Evolutionary conservation across 2,329 filamentous ascomycete genomes (phyloP).

Genomic region (Tolypocladium album): DNA sequence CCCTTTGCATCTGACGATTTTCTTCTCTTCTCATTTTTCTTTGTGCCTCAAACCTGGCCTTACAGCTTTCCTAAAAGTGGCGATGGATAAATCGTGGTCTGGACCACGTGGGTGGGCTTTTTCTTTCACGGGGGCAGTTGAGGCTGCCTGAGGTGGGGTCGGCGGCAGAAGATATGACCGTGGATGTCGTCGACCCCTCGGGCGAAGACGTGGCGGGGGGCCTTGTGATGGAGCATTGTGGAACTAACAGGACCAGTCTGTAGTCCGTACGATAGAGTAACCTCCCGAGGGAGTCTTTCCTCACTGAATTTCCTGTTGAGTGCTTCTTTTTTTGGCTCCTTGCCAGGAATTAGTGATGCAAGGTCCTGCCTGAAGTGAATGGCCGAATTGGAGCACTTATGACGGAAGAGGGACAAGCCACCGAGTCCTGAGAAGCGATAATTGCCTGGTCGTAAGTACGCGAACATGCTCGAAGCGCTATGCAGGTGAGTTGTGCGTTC

Average conservation of each 20-base stretch:
- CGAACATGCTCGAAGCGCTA: too few relatives aligned
- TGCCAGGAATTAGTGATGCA: background rate
- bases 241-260: background rate
- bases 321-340: background rate
- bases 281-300: background rate
- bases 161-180: background rate
- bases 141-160: background rate
- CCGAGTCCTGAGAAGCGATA: background rate
- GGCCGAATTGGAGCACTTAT: background rate
- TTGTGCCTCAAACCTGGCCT: background rate
- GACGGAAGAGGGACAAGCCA: background rate
- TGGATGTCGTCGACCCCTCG: background rate
- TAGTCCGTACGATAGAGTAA: background rate
- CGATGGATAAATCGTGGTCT: background rate
- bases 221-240: background rate
- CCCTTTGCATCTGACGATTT: slow-evolving; percentile 11
- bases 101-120: background rate
- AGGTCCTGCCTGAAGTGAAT: background rate
- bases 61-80: background rate
- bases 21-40: slow-evolving; percentile 6
- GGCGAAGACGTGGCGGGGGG: background rate
- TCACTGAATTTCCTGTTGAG: background rate
- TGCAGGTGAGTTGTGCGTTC: too few relatives aligned
- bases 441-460: background rate
- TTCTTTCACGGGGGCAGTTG: background rate